phyloP scores from a whole-genome alignment of 805 yeast species.

The Limtongia smithiae region DNA sequence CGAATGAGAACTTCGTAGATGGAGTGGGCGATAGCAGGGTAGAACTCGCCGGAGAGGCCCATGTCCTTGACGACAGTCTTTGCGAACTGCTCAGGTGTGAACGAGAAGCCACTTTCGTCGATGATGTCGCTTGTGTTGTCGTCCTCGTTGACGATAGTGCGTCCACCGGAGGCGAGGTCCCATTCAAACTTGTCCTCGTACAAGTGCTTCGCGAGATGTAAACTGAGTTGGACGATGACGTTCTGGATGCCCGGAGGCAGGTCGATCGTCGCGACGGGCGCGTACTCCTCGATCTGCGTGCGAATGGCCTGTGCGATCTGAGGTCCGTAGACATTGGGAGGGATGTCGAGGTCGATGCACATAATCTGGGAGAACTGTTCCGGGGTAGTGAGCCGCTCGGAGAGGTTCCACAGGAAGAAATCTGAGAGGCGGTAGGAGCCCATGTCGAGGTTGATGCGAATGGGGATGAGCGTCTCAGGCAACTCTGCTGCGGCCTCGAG shows the following conservation, averaged over 20 bases:
- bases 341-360: slow-evolving; percentile 80
- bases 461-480: slow-evolving; percentile 55
- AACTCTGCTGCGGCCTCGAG: slow-evolving; percentile 42
- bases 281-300: slow-evolving; percentile 76
- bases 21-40: slow-evolving; percentile 84
- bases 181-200: slow-evolving; percentile 94
- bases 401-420: slow-evolving; percentile 69
- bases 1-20: slow-evolving; percentile 75
- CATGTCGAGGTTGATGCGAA: slow-evolving; percentile 58
- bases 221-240: slow-evolving; percentile 75
- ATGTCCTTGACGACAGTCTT: slow-evolving; percentile 74
- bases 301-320: slow-evolving; percentile 70
- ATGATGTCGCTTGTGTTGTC: neutral
- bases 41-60: slow-evolving; percentile 79
- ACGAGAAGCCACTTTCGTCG: slow-evolving; percentile 1
- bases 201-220: slow-evolving; percentile 75
- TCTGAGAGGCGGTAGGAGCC: slow-evolving; percentile 56
- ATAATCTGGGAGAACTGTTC: slow-evolving; percentile 70
- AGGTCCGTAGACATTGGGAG: slow-evolving; percentile 49
- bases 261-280: slow-evolving; percentile 58
- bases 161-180: slow-evolving; percentile 58
- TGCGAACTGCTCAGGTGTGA: slow-evolving; percentile 84
- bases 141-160: too few species aligned
- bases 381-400: slow-evolving; percentile 57
- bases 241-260: slow-evolving; percentile 60